These are phyloP conservation scores for Paulownia fortunei DNA, from an alignment of 257 asterid genomes.

Conservation along the genomic window DNA sequence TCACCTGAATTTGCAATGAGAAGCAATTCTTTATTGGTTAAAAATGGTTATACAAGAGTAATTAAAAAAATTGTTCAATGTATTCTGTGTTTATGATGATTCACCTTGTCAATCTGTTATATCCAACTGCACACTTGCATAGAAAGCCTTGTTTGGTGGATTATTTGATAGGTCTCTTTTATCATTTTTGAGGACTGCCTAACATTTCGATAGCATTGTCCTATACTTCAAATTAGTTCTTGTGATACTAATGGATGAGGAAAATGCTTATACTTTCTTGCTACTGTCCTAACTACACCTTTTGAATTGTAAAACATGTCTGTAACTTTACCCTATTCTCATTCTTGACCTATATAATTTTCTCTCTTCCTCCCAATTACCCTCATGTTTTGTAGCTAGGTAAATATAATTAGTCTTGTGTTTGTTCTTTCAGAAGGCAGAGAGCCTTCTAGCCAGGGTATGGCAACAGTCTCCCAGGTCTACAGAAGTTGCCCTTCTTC, in stretches of 20 bases:
- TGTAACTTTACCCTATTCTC: neutral
- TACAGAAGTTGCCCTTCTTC: conserved; percentile 33
- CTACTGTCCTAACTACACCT: neutral
- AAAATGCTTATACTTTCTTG: neutral
- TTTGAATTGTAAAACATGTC: neutral
- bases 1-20: neutral
- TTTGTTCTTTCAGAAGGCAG: conserved; percentile 38
- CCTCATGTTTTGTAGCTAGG: neutral
- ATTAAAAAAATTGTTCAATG: neutral
- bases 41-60: neutral
- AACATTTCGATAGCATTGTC: neutral
- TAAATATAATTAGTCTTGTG: conserved; percentile 15
- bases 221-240: neutral
- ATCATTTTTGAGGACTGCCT: neutral
- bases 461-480: conserved; percentile 34
- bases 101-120: neutral
- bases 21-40: neutral
- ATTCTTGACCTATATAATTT: neutral
- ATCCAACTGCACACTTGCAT: neutral
- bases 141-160: neutral
- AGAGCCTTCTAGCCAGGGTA: conserved; percentile 29
- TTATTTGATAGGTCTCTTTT: neutral
- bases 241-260: neutral
- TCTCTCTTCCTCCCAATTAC: neutral
- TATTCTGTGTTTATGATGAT: neutral